phyloP scores from a whole-genome alignment of 139 green algal genomes.

The Mychonastes homosphaera region DNA sequence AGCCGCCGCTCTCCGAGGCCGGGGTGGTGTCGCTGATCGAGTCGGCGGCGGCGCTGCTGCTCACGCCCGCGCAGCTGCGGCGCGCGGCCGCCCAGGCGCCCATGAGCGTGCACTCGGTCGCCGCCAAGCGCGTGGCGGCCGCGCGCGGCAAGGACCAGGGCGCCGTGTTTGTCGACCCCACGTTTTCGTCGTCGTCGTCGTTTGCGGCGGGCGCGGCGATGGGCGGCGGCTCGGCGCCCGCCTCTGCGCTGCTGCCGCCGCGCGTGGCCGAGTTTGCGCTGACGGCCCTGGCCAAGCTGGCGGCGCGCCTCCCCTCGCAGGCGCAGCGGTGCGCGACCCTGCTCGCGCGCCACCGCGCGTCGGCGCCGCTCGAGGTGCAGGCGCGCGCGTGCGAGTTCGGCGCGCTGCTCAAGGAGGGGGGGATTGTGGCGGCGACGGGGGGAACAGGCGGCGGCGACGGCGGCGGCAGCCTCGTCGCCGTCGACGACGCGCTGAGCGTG shows the following conservation, averaged over 20 bases:
- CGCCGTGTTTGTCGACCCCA: neutral
- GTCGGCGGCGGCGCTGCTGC: neutral
- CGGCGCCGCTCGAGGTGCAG: conserved; percentile 70
- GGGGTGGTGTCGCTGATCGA: too few species aligned
- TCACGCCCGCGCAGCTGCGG: neutral
- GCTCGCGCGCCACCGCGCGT: conserved; percentile 39
- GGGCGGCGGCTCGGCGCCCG: conserved; percentile 7
- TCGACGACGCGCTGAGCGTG: neutral
- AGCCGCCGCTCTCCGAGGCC: too few species aligned
- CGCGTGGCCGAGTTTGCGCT: conserved; percentile 52
- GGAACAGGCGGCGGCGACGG: neutral
- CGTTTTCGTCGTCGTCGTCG: neutral
- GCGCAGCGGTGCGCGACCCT: conserved; percentile 38
- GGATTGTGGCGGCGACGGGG: neutral
- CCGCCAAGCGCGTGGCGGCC: neutral
- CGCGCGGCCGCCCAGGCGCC: neutral
- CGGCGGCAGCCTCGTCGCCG: neutral
- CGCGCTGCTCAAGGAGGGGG: neutral
- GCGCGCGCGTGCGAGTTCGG: conserved; percentile 61
- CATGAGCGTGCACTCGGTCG: neutral
- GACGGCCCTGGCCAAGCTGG: conserved; percentile 79
- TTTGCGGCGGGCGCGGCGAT: conserved; percentile 39
- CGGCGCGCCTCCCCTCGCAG: conserved; percentile 44
- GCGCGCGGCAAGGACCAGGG: neutral
- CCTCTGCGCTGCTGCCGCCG: conserved; percentile 1